These are phyloP conservation scores for Umbelopsis ramanniana DNA, from an alignment of 192 early-diverging fungal species.

Conservation along the genomic window DNA sequence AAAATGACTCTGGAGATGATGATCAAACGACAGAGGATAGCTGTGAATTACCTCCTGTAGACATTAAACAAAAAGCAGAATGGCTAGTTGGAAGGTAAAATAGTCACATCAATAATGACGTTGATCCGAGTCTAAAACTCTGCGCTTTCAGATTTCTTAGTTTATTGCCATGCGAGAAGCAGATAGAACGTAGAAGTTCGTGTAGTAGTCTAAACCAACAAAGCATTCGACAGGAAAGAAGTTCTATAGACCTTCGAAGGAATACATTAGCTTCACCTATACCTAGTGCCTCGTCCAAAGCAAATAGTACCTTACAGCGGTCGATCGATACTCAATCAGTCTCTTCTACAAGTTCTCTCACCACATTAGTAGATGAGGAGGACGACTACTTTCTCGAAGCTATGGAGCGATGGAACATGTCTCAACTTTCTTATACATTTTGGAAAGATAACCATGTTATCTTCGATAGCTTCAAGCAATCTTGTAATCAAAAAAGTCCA, in stretches of 20 bases:
- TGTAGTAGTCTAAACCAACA: slow-evolving; percentile 27
- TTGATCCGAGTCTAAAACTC: background rate
- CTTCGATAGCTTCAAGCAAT: background rate
- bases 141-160: slow-evolving; percentile 32
- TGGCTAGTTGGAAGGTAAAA: slow-evolving; percentile 44
- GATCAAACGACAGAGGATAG: background rate
- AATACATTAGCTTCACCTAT: background rate
- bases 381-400: slow-evolving; percentile 46
- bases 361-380: slow-evolving; percentile 32
- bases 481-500: slow-evolving; percentile 9
- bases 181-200: slow-evolving; percentile 35
- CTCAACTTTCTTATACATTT: slow-evolving; percentile 34
- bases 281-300: background rate
- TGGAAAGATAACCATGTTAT: slow-evolving; percentile 32
- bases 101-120: background rate
- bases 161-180: slow-evolving; percentile 43
- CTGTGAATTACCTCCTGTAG: background rate
- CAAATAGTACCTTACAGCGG: background rate
- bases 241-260: slow-evolving; percentile 13
- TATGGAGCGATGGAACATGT: slow-evolving; percentile 36
- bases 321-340: background rate
- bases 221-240: background rate
- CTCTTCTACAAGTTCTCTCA: background rate
- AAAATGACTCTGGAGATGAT: slow-evolving; percentile 1
- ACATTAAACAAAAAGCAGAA: slow-evolving; percentile 30